Percentiles rank a stretch among this genome's conserved stretches.
Evolutionary conservation across 2,329 filamentous ascomycete genomes (phyloP).

Genomic region (Ascochyta fabae): DNA sequence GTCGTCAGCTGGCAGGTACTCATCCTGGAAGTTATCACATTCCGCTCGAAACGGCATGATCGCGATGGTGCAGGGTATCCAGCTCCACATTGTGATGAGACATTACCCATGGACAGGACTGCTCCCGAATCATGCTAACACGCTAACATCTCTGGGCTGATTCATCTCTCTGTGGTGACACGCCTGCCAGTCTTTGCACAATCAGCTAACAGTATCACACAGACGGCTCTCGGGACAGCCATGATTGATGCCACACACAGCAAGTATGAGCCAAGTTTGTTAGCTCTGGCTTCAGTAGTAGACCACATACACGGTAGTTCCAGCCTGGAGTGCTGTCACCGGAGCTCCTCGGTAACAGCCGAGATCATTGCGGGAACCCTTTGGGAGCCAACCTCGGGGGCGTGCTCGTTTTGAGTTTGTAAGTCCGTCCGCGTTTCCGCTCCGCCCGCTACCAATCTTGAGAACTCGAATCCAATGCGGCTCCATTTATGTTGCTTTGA

Average conservation of each 20-base stretch:
- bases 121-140: slow-evolving; percentile 31
- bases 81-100: slow-evolving; percentile 31
- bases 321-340: slow-evolving; percentile 10
- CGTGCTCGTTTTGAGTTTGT: slow-evolving; percentile 39
- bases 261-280: background rate
- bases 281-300: slow-evolving; percentile 1
- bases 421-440: slow-evolving; percentile 36
- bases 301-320: background rate
- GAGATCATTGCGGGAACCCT: slow-evolving; percentile 33
- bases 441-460: slow-evolving; percentile 34
- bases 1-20: slow-evolving; percentile 22
- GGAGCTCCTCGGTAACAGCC: slow-evolving; percentile 32
- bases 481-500: background rate
- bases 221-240: slow-evolving; percentile 1
- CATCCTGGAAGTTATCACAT: slow-evolving; percentile 19
- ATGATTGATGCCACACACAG: background rate
- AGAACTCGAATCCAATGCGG: slow-evolving; percentile 26
- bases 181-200: slow-evolving; percentile 8
- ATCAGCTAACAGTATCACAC: slow-evolving; percentile 4
- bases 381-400: slow-evolving; percentile 40
- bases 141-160: slow-evolving; percentile 16
- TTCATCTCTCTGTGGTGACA: slow-evolving; percentile 17
- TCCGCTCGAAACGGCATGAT: slow-evolving; percentile 24
- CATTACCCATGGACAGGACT: slow-evolving; percentile 20
- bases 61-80: slow-evolving; percentile 26